Conservation (phyloP, 257 asterid genomes). For the Solanum okadae region DNA sequence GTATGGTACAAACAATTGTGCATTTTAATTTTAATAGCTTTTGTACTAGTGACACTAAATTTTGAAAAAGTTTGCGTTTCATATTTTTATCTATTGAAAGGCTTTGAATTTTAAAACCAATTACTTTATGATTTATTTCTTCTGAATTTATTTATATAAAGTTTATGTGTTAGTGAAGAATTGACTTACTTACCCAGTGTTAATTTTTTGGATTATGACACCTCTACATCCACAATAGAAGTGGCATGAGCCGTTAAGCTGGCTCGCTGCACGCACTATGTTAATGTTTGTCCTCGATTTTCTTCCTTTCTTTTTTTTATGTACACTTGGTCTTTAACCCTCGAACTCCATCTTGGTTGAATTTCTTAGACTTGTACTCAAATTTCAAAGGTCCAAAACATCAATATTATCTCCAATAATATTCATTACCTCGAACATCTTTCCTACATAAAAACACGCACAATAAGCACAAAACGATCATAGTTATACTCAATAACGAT, state of each 20-base stretch:
- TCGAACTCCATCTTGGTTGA: background rate
- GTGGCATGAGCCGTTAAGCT: background rate
- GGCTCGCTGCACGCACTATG: background rate
- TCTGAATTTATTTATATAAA: no score
- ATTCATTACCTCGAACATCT: background rate
- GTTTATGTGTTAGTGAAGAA: no score
- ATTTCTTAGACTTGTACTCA: background rate
- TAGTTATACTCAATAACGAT: background rate
- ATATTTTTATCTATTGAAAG: no score
- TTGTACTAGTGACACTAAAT: no score
- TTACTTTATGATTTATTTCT: no score
- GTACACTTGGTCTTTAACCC: background rate
- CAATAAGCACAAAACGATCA: background rate
- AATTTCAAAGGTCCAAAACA: background rate
- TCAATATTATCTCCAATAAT: background rate
- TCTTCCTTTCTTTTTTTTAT: fast-evolving
- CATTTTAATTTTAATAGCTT: no score
- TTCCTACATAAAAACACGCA: background rate
- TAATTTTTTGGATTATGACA: background rate
- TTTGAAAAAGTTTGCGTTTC: no score
- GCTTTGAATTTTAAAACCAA: no score
- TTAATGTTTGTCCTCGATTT: no score
- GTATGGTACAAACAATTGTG: background rate
- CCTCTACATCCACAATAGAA: background rate
- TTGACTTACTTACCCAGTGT: background rate